These are phyloP conservation scores for Saturnispora gosingensis DNA, from an alignment of 805 yeast genomes.

Conservation along the genomic window DNA sequence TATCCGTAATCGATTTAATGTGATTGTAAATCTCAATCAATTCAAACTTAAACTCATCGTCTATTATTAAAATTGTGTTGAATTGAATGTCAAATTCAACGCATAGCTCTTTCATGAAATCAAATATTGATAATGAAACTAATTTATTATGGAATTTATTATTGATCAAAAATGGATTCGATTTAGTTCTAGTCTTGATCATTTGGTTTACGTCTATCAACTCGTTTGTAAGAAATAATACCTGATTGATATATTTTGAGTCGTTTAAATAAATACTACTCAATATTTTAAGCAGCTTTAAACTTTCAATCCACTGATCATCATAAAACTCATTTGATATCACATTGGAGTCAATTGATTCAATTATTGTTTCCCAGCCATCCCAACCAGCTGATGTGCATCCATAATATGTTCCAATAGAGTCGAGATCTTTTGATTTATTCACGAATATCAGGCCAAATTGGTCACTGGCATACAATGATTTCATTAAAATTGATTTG, in stretches of 20 bases:
- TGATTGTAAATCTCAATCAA: constrained; percentile 17
- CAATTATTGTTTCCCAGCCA: constrained; percentile 22
- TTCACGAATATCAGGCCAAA: constrained; percentile 25
- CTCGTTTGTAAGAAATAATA: constrained; percentile 18
- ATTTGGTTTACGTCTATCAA: not conserved
- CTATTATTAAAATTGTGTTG: constrained; percentile 19
- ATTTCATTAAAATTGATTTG: constrained; percentile 3
- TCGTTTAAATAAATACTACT: constrained; percentile 15
- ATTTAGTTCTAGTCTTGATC: not conserved
- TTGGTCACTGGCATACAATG: constrained; percentile 17
- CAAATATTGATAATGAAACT: constrained; percentile 3
- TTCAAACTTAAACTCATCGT: constrained; percentile 16
- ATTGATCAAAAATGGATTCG: not conserved
- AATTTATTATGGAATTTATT: not conserved
- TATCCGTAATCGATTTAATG: constrained; percentile 10
- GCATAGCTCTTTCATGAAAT: constrained; percentile 13
- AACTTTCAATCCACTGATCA: constrained; percentile 19
- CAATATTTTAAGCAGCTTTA: constrained; percentile 17
- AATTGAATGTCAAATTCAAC: constrained; percentile 15
- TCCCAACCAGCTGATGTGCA: constrained; percentile 22
- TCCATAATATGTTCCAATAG: constrained; percentile 26
- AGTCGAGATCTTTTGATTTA: constrained; percentile 7
- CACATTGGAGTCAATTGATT: constrained; percentile 14
- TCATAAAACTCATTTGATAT: constrained; percentile 4
- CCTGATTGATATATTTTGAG: constrained; percentile 13